Evolutionary conservation across 2,329 filamentous ascomycete species (phyloP).

Genomic region (Penicillium sp.): DNA sequence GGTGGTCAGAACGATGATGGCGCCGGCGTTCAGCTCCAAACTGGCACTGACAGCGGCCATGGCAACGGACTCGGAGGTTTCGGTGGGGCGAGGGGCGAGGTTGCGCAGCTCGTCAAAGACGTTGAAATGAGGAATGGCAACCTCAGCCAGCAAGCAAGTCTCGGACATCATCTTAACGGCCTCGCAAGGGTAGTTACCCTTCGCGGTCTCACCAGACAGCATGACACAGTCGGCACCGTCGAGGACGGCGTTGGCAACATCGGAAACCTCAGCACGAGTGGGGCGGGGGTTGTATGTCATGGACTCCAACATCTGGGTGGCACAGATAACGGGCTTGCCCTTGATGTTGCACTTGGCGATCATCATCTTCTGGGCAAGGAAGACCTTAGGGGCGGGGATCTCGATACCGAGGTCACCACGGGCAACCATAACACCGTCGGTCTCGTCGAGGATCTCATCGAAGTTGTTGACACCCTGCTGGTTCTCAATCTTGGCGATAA

Average conservation of each 20-base stretch:
- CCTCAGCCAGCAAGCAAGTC: constrained; percentile 93
- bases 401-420: constrained; percentile 98
- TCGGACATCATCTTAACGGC: constrained; percentile 98
- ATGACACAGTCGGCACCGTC: constrained; percentile 99
- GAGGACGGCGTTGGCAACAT: constrained; percentile 96
- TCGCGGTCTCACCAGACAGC: constrained; percentile 98
- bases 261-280: constrained; percentile 96
- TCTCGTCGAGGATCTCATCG: constrained; percentile 90
- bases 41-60: constrained; percentile 96
- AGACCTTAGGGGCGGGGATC: constrained; percentile 97
- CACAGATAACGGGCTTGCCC: constrained; percentile 98
- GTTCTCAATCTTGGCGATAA: constrained; percentile 99
- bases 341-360: constrained; percentile 99
- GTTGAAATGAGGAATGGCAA: constrained; percentile 93
- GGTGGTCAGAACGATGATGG: constrained; percentile 93
- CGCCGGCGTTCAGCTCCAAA: constrained; percentile 92
- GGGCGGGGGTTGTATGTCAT: constrained; percentile 99
- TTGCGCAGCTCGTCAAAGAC: constrained; percentile 94
- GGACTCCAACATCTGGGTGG: constrained; percentile 99
- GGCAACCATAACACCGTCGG: constrained; percentile 99
- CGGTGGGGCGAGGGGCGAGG: constrained; percentile 77
- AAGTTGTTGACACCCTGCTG: constrained; percentile 99
- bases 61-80: constrained; percentile 87
- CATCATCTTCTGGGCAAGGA: constrained; percentile 99
- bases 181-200: constrained; percentile 90